phyloP scores from a whole-genome alignment of 2,329 filamentous ascomycete genomes.

The Sclerotinia nivalis region DNA sequence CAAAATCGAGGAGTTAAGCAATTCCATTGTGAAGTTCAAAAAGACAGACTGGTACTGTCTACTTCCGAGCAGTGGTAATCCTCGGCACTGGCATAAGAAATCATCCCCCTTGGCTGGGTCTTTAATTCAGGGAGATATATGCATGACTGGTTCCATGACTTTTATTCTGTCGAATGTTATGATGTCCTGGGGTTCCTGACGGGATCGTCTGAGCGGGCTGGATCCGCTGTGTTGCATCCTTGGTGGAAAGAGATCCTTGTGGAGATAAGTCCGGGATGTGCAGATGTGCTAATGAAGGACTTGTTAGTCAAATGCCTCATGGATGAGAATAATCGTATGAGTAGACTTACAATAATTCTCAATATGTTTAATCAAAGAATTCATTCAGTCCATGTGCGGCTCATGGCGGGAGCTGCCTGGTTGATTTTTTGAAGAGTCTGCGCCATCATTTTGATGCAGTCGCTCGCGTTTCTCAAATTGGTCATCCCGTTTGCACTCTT shows the following conservation, averaged over 20 bases:
- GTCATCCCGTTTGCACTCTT: conserved; percentile 33
- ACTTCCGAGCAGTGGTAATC: not conserved
- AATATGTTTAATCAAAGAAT: not conserved
- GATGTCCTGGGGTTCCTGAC: conserved; percentile 3
- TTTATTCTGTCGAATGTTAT: conserved; percentile 17
- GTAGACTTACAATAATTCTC: conserved; percentile 31
- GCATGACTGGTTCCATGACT: conserved; percentile 26
- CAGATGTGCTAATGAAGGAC: conserved; percentile 5
- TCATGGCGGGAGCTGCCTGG: conserved; percentile 28
- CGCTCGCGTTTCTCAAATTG: conserved; percentile 33
- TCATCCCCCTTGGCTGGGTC: not conserved
- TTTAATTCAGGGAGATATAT: conserved; percentile 2
- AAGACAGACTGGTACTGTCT: conserved; percentile 15
- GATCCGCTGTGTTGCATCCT: conserved; percentile 13
- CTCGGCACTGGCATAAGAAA: not conserved
- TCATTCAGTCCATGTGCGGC: conserved; percentile 34
- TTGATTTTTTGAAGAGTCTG: conserved; percentile 36
- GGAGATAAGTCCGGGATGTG: not conserved
- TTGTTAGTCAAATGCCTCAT: not conserved
- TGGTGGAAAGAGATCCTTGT: not conserved
- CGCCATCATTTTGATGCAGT: conserved; percentile 39
- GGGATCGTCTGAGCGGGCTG: conserved; percentile 17
- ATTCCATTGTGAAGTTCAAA: not conserved
- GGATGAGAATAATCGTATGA: not conserved
- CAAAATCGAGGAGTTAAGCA: not conserved